Conservation (phyloP, 352 stramenopile genomes). For the Pythium plurisporium region DNA sequence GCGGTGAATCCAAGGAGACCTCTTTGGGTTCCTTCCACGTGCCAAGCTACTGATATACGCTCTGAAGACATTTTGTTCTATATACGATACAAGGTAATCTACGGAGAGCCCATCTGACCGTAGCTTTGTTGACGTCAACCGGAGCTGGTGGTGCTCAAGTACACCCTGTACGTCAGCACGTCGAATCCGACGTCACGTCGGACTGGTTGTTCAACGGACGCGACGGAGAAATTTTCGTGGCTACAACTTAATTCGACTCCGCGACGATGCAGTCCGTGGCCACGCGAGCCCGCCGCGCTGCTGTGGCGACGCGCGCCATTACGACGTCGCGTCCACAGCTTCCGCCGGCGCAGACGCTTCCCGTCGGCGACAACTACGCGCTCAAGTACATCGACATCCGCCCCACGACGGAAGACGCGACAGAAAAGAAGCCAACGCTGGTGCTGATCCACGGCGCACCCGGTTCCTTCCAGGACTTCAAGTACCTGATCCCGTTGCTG, state of each 20-base stretch:
- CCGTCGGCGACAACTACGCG: slow-evolving; percentile 6
- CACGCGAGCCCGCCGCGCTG: neutral
- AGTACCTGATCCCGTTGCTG: slow-evolving; percentile 42
- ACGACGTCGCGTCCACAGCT: slow-evolving; percentile 4
- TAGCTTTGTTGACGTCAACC: no score
- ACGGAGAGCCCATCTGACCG: no score
- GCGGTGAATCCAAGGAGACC: no score
- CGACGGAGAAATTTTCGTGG: no score
- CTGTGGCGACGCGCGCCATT: neutral
- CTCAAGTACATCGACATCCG: slow-evolving; percentile 23
- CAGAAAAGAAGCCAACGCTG: slow-evolving; percentile 23
- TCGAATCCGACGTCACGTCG: no score
- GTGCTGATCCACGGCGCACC: slow-evolving; percentile 56
- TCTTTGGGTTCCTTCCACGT: no score
- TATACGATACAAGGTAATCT: no score
- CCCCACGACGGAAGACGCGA: slow-evolving; percentile 1
- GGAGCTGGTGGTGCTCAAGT: no score
- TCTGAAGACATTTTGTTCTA: no score
- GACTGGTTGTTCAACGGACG: no score
- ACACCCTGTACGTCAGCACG: no score
- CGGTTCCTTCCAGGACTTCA: slow-evolving; percentile 50
- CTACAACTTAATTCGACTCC: neutral
- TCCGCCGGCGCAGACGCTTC: slow-evolving; percentile 8
- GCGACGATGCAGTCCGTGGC: neutral
- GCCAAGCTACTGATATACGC: no score